Evolutionary conservation across 257 asterid species (phyloP).

Genomic region (Salvia hispanica): DNA sequence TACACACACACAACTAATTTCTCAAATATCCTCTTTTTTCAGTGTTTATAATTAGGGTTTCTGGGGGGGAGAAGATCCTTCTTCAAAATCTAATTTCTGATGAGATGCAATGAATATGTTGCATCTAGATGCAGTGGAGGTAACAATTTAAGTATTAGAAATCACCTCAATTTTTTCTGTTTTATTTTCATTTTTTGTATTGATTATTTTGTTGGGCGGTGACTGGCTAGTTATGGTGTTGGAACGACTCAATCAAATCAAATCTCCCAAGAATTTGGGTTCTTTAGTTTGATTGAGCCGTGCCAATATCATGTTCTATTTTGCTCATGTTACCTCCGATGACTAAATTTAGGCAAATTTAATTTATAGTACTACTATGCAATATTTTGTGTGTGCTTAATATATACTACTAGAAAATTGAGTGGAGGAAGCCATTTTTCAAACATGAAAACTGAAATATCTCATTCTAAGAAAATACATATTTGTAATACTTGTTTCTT

Average conservation of each 20-base stretch:
- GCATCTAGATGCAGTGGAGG: constrained; percentile 12
- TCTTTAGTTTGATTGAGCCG: constrained; percentile 72
- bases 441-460: no score
- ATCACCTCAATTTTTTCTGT: background rate
- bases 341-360: background rate
- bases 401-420: no score
- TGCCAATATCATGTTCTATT: constrained; percentile 55
- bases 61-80: background rate
- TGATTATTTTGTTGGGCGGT: background rate
- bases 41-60: constrained; percentile 5
- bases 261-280: constrained; percentile 43
- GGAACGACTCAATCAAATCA: constrained; percentile 66
- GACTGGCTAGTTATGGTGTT: constrained; percentile 37
- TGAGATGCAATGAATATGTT: background rate
- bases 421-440: no score
- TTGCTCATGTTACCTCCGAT: background rate
- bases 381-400: no score
- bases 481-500: no score
- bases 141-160: background rate
- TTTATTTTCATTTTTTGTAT: background rate
- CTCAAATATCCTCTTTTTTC: background rate
- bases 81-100: background rate
- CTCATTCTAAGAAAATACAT: no score
- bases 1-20: background rate
- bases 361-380: background rate